Evolutionary conservation across 208 protist species (phyloP), one percentile per base, ranked within the genome.

Genomic region (Leishmania martiniquensis): DNA sequence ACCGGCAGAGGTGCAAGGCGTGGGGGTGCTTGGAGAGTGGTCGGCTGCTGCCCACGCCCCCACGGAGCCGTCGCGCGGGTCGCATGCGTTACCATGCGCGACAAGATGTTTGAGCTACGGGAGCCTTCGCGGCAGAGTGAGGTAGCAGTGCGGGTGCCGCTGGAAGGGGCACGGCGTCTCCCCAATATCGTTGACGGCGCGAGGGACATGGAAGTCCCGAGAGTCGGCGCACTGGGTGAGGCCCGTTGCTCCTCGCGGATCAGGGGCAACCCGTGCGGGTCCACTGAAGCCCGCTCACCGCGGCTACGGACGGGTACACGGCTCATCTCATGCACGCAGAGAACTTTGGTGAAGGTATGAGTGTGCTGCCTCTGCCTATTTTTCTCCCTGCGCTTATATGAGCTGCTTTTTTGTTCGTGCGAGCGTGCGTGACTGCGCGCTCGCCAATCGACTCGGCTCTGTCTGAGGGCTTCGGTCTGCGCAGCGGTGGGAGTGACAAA

Each of bases 1-100:
- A 45, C 70, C 20, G 70, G 12, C 13, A 74, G 22, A 1, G 70
- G 70, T 45, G 44, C 52, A n/a, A 74, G 70, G 17, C 70, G 70
- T 37, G 70, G 70, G 17, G 52, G 70, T 12, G 37, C 52, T 9
- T 60, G 45, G 37, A 60, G 29, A 37, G 37, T 32, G 49, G 45
- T 39, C 34, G 34, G 44, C 47, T 74, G 70, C 20, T 37, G 70
- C 70, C 34, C 52, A 45, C 25, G 25, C 0, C 9, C 9, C 70
- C 70, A 74, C 49, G 37, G 37, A 20, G 2, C 39, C 49, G 52
- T 47, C 10, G 70, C 10, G 34, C 37, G 52, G 51, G 34, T 57
- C 12, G 70, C 2, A 52, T 60, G 32, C 20, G 37, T 45, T 44
- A 45, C 45, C 68, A 54, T 59, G 68, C 47, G 47, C 5, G 29